Evolutionary conservation across 163 green algal genomes (phyloP).

Genomic region (Scenedesmus sp.): DNA sequence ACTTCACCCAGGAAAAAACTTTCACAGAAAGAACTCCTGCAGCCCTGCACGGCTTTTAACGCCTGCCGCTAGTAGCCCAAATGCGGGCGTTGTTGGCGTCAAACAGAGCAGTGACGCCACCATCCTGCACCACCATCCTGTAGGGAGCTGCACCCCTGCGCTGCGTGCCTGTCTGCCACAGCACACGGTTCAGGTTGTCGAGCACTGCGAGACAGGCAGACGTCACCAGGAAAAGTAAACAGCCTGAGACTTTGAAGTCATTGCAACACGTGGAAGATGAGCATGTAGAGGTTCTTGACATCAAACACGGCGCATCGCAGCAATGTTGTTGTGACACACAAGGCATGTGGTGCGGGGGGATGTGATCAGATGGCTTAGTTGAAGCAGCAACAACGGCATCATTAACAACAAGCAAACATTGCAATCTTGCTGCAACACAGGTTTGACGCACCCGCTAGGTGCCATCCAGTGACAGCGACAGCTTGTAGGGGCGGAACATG

Average conservation of each 20-base stretch:
- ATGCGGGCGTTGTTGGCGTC: slow-evolving; percentile 6
- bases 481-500: slow-evolving; percentile 21
- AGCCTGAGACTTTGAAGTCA: background rate
- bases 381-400: background rate
- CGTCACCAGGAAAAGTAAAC: background rate
- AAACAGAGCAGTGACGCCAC: background rate
- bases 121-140: slow-evolving; percentile 38
- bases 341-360: too few relatives aligned
- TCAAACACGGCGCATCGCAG: too few relatives aligned
- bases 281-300: background rate
- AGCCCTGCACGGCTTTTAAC: too few relatives aligned
- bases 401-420: background rate
- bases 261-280: too few relatives aligned
- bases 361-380: too few relatives aligned
- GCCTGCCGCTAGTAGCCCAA: slow-evolving; percentile 2
- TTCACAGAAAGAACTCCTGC: background rate
- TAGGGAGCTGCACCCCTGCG: background rate
- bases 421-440: background rate
- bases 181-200: background rate
- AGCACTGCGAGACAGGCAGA: background rate
- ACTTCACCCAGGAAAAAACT: background rate
- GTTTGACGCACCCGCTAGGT: slow-evolving; percentile 17
- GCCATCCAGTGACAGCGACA: slow-evolving; percentile 24
- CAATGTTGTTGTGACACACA: too few relatives aligned
- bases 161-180: background rate